phyloP scores from a whole-genome alignment of 148 eudicot species.

The Rhododendron simsii region DNA sequence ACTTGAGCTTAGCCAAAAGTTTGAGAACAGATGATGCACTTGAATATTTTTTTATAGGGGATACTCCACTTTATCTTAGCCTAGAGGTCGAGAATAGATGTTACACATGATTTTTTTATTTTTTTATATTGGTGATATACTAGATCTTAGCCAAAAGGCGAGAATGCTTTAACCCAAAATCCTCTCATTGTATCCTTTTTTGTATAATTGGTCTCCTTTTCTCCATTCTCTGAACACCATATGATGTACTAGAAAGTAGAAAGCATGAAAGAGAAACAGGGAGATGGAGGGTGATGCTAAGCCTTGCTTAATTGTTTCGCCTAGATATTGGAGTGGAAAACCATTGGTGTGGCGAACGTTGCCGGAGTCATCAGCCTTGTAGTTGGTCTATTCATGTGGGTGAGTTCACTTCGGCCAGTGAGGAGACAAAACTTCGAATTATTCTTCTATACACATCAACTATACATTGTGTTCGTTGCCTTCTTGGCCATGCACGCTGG shows the following conservation, averaged over 20 bases:
- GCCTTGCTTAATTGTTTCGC: background rate
- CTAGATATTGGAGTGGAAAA: slow-evolving; percentile 60
- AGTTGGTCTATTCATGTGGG: slow-evolving; percentile 82
- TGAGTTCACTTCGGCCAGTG: slow-evolving; percentile 59
- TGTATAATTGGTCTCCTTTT: background rate
- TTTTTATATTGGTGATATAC: too few species aligned
- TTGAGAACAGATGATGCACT: too few species aligned
- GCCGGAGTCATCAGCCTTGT: slow-evolving; percentile 70
- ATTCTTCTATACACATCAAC: slow-evolving; percentile 87
- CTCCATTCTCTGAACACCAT: background rate
- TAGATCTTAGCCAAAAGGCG: too few species aligned
- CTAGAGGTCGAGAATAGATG: too few species aligned
- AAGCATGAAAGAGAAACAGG: background rate
- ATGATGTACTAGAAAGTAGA: background rate
- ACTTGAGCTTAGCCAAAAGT: too few species aligned
- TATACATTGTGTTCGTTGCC: slow-evolving; percentile 63
- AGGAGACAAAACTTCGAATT: slow-evolving; percentile 62
- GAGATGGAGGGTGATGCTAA: background rate
- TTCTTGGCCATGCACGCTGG: slow-evolving; percentile 77
- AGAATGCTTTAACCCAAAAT: too few species aligned
- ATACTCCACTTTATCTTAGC: too few species aligned
- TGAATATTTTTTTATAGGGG: too few species aligned
- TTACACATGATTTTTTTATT: too few species aligned
- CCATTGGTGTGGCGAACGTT: slow-evolving; percentile 57
- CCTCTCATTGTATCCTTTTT: background rate